A percentile compares a stretch with the other conserved stretches of the same genome.
Conservation (phyloP, 2,329 filamentous ascomycete genomes). For the Colletotrichum navitas region DNA sequence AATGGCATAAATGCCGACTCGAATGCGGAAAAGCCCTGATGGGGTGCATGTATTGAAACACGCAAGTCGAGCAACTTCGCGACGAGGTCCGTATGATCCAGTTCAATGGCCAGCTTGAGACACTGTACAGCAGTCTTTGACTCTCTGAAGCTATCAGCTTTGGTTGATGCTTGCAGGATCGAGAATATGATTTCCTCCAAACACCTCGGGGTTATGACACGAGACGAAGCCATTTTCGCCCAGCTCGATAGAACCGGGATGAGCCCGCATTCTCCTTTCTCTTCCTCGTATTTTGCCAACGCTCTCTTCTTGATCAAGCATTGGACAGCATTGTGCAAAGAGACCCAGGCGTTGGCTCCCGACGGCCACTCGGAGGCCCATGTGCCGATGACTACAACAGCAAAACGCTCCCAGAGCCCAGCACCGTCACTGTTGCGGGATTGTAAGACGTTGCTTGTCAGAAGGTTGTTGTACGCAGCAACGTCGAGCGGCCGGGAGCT, state of each 20-base stretch:
- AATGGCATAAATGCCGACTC: conserved; percentile 1
- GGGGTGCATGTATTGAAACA: conserved; percentile 1
- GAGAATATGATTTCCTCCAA: neutral
- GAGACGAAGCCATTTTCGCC: neutral
- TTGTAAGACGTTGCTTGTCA: neutral
- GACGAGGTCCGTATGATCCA: neutral
- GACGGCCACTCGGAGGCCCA: conserved; percentile 14
- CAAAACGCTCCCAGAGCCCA: conserved; percentile 37
- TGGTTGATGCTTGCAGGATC: conserved; percentile 8
- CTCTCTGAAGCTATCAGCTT: neutral
- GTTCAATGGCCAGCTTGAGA: neutral
- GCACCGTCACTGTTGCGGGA: neutral
- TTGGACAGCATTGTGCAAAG: conserved; percentile 1
- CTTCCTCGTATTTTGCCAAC: conserved; percentile 20
- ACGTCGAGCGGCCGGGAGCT: neutral
- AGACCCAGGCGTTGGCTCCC: neutral
- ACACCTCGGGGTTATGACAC: neutral
- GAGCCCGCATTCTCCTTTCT: neutral
- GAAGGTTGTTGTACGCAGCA: conserved; percentile 1
- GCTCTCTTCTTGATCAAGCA: conserved; percentile 10
- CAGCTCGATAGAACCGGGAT: conserved; percentile 8
- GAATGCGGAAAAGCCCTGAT: neutral
- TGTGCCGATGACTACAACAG: neutral
- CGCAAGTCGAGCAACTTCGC: neutral
- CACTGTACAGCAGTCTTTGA: conserved; percentile 1